A percentile compares a stretch with the other conserved stretches of the same genome.
Conservation (phyloP, 257 asterid genomes). For the Solanum appendiculatum region DNA sequence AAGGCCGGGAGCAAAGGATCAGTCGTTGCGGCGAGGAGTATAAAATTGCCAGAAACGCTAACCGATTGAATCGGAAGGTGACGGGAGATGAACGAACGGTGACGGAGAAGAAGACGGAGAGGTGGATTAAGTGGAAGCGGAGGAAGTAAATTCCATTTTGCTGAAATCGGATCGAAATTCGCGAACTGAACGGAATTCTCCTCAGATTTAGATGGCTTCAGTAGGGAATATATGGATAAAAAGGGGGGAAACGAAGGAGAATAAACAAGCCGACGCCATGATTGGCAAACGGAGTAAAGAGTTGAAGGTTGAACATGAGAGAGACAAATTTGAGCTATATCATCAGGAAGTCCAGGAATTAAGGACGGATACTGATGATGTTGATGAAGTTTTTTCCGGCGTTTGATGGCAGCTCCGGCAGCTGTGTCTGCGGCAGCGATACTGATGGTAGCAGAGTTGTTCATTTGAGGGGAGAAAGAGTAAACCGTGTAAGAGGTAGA, state of each 20-base stretch:
- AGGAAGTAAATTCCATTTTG: conserved; percentile 47
- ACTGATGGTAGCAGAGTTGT: conserved; percentile 31
- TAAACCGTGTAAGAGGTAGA: background rate
- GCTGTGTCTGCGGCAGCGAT: background rate
- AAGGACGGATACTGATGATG: conserved; percentile 15
- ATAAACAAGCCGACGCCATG: conserved; percentile 77
- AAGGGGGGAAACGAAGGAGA: conserved; percentile 63
- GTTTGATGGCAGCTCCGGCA: background rate
- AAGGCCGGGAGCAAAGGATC: conserved; percentile 59
- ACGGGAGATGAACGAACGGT: conserved; percentile 78
- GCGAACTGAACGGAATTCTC: conserved; percentile 13
- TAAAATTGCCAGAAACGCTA: conserved; percentile 37
- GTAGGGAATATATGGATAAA: conserved; percentile 52
- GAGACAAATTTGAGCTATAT: conserved; percentile 56
- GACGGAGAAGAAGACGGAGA: conserved; percentile 43
- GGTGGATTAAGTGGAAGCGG: conserved; percentile 37
- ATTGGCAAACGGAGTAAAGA: conserved; percentile 56
- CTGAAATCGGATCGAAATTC: conserved; percentile 68
- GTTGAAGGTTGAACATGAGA: conserved; percentile 39
- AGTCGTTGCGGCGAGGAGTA: conserved; percentile 65
- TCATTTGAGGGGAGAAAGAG: background rate
- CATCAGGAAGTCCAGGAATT: conserved; percentile 69
- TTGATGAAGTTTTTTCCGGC: background rate
- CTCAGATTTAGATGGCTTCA: conserved; percentile 10
- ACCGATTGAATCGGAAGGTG: conserved; percentile 61